Evolutionary conservation across 306 rosid species (phyloP).

Genomic region (Ormosia semicastrata): DNA sequence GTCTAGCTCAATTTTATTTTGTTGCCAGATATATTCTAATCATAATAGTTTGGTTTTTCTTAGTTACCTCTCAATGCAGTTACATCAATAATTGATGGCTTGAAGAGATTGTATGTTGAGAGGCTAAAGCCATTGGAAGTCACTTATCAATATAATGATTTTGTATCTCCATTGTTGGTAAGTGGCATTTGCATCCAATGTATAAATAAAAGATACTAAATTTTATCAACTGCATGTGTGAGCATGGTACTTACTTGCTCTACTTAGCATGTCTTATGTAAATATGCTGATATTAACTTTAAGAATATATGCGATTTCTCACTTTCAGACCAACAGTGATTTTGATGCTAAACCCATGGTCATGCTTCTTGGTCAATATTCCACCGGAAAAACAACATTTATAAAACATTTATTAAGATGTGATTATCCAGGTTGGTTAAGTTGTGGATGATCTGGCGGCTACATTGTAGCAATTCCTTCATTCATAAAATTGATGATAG

Average conservation of each 20-base stretch:
- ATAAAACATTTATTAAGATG: conserved; percentile 82
- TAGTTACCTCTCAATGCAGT: conserved; percentile 70
- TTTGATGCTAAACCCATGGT: conserved; percentile 99
- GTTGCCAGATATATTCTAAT: background rate
- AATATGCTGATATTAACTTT: conserved; percentile 10
- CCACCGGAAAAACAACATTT: conserved; percentile 96
- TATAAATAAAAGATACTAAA: background rate
- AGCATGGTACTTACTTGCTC: background rate
- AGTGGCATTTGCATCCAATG: conserved; percentile 30
- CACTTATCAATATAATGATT: conserved; percentile 77
- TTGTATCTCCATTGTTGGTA: conserved; percentile 75
- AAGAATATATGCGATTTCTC: conserved; percentile 11
- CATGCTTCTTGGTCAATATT: conserved; percentile 97
- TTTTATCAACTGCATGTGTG: background rate
- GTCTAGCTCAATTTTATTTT: conserved; percentile 6
- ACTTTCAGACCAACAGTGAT: conserved; percentile 67
- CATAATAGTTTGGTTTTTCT: conserved; percentile 12
- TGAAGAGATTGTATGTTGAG: conserved; percentile 75
- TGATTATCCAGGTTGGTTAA: conserved; percentile 81
- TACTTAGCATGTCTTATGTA: background rate
- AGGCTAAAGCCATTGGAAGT: conserved; percentile 86
- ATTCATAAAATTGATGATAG: background rate
- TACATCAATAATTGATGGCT: conserved; percentile 86
- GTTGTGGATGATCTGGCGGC: background rate
- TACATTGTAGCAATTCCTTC: background rate